Evolutionary conservation across 805 yeast species (phyloP).

Genomic region (Ogataea angusta): DNA sequence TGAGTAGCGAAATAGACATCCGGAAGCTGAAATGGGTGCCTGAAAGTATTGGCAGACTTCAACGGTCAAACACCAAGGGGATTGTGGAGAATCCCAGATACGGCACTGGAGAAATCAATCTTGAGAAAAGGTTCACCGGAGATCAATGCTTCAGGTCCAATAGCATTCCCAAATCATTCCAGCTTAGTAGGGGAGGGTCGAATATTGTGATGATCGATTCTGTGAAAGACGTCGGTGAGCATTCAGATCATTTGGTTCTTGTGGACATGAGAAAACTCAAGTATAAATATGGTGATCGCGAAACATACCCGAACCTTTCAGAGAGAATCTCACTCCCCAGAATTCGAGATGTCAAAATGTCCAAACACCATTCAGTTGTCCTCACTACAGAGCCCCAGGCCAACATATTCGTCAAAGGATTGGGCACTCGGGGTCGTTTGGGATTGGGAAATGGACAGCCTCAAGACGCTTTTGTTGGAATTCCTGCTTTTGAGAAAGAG

Average conservation of each 20-base stretch:
- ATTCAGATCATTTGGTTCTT: conserved; percentile 11
- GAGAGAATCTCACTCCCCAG: conserved; percentile 40
- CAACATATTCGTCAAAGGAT: conserved; percentile 59
- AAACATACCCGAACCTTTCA: conserved; percentile 14
- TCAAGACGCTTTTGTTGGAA: conserved; percentile 41
- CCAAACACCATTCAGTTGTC: conserved; percentile 64
- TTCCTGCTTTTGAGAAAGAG: conserved; percentile 37
- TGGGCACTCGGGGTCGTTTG: conserved; percentile 66
- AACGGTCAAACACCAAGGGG: conserved; percentile 30
- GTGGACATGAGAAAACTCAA: conserved; percentile 22
- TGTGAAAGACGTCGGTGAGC: conserved; percentile 23
- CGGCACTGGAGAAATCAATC: conserved; percentile 26
- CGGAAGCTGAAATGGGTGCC: conserved; percentile 36
- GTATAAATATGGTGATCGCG: conserved; percentile 23
- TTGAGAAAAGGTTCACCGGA: conserved; percentile 24
- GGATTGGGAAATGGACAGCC: conserved; percentile 50
- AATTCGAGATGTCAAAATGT: conserved; percentile 46
- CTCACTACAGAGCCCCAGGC: conserved; percentile 48
- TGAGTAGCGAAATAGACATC: conserved; percentile 42
- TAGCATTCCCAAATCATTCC: conserved; percentile 10
- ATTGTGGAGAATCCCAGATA: background rate
- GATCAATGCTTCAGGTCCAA: conserved; percentile 6
- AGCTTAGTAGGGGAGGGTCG: conserved; percentile 47
- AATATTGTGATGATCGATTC: conserved; percentile 61
- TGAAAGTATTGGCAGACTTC: conserved; percentile 25